phyloP scores from a whole-genome alignment of 164 flowering plant species.

The Aristolochia contorta region DNA sequence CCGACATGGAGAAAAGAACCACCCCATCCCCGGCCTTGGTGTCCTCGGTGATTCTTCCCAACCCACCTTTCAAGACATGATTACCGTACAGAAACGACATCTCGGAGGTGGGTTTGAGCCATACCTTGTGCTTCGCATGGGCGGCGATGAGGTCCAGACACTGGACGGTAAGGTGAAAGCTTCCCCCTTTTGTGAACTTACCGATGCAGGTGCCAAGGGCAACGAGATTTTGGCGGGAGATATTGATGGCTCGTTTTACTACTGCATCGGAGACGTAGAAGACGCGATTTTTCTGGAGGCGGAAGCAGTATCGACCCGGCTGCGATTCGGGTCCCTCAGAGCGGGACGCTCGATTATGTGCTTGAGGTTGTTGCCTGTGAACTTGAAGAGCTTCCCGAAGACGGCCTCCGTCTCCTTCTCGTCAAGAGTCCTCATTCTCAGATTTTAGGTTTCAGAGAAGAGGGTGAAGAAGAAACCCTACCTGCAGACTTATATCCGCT shows the following conservation, averaged over 20 bases:
- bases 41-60: constrained; percentile 75
- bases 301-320: constrained; percentile 54
- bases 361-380: constrained; percentile 59
- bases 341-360: constrained; percentile 60
- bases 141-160: constrained; percentile 47
- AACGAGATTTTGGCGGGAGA: constrained; percentile 34
- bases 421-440: constrained; percentile 50
- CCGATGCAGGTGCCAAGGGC: constrained; percentile 58
- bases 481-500: too few species aligned
- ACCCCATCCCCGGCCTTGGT: constrained; percentile 71
- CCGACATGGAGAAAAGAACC: constrained; percentile 81
- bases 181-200: constrained; percentile 54
- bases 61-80: constrained; percentile 74
- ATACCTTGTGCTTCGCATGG: constrained; percentile 81
- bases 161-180: constrained; percentile 67
- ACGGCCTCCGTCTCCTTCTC: constrained; percentile 54
- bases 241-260: constrained; percentile 58
- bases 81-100: constrained; percentile 84
- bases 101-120: constrained; percentile 90
- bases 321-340: constrained; percentile 40
- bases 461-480: too few species aligned
- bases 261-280: constrained; percentile 50
- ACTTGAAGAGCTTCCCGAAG: constrained; percentile 62
- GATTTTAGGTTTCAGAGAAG: neutral
- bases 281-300: constrained; percentile 54